These are phyloP conservation scores for Salvia splendens DNA, from an alignment of 257 asterid genomes.

Conservation along the genomic window DNA sequence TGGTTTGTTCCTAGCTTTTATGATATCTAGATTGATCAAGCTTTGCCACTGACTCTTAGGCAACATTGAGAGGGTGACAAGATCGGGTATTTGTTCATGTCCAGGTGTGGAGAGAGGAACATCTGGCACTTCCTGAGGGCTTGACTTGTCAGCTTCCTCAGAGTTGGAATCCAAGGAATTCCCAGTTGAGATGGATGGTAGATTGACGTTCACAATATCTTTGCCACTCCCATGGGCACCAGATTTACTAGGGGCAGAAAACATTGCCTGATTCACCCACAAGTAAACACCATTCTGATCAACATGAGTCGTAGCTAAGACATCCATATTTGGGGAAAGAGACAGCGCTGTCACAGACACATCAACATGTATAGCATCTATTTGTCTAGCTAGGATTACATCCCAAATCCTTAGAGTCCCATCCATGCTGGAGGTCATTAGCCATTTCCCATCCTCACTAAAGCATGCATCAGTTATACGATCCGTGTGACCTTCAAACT, in stretches of 20 bases:
- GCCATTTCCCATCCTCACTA: slow-evolving; percentile 98
- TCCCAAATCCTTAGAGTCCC: slow-evolving; percentile 93
- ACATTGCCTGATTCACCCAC: slow-evolving; percentile 92
- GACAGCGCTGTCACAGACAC: slow-evolving; percentile 75
- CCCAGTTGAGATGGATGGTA: slow-evolving; percentile 61
- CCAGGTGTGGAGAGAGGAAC: slow-evolving; percentile 35
- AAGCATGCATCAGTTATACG: slow-evolving; percentile 86
- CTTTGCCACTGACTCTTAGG: slow-evolving; percentile 97
- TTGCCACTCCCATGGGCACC: slow-evolving; percentile 73
- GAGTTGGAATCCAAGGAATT: slow-evolving; percentile 39
- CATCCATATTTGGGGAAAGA: slow-evolving; percentile 87
- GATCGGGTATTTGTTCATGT: slow-evolving; percentile 69
- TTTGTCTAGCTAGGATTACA: slow-evolving; percentile 75
- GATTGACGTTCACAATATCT: slow-evolving; percentile 50
- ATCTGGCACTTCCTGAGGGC: slow-evolving; percentile 39
- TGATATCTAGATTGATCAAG: slow-evolving; percentile 84
- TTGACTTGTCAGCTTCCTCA: slow-evolving; percentile 41
- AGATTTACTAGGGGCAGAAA: slow-evolving; percentile 61
- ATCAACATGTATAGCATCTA: slow-evolving; percentile 83
- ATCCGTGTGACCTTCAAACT: slow-evolving; percentile 86
- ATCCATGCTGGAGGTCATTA: slow-evolving; percentile 89
- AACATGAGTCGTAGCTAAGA: slow-evolving; percentile 83
- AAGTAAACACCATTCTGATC: slow-evolving; percentile 85
- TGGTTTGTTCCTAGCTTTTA: slow-evolving; percentile 89
- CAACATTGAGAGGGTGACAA: slow-evolving; percentile 79